Conservation (phyloP, 2,329 filamentous ascomycete genomes). For the Colletotrichum destructivum region DNA sequence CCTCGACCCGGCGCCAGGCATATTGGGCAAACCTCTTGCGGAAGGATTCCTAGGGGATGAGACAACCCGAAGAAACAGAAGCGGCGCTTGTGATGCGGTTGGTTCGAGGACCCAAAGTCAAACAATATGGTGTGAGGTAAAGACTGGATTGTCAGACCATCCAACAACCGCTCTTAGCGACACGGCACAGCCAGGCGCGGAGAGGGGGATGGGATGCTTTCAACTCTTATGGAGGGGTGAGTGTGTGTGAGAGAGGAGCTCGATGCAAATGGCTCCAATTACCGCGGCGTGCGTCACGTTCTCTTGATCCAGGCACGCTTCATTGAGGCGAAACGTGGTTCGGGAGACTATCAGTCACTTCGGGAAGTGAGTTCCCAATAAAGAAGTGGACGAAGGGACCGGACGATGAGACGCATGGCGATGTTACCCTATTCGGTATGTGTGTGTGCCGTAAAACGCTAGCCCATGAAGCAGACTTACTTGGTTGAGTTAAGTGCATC, state of each 20-base stretch:
- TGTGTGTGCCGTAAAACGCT: neutral
- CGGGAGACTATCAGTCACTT: constrained; percentile 25
- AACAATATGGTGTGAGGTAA: neutral
- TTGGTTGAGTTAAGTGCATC: neutral
- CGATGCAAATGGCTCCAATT: neutral
- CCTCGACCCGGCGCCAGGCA: constrained; percentile 34
- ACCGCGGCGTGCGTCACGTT: neutral
- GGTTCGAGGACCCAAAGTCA: neutral
- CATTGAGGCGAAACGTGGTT: constrained; percentile 32
- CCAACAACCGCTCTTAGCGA: neutral
- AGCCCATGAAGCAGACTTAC: neutral
- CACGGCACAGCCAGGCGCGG: neutral
- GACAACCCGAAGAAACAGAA: neutral
- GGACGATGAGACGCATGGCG: constrained; percentile 3
- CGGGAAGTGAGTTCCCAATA: neutral
- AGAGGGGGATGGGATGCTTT: constrained; percentile 9
- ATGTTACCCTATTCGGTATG: constrained; percentile 31
- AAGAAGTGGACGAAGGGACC: constrained; percentile 27
- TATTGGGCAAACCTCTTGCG: constrained; percentile 1
- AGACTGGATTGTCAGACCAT: neutral
- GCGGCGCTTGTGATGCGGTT: neutral
- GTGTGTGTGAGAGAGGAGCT: neutral
- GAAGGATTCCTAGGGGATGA: neutral
- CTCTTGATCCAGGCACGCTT: neutral
- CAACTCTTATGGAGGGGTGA: constrained; percentile 29